Evolutionary conservation across 768 basidiomycete genomes (phyloP).

Genomic region (Pleurotus salmoneostramineus): DNA sequence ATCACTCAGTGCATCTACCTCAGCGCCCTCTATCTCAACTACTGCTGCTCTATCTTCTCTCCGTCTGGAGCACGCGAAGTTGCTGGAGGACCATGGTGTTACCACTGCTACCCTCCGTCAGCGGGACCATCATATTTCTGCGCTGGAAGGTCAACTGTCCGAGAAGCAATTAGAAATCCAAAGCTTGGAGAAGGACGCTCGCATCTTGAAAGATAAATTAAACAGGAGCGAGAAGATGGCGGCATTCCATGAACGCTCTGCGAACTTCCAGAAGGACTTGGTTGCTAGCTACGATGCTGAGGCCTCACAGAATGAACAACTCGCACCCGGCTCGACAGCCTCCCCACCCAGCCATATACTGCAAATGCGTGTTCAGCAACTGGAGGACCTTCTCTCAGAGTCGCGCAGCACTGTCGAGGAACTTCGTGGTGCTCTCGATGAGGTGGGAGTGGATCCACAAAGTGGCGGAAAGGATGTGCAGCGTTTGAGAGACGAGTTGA

Average conservation of each 20-base stretch:
- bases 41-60: conserved; percentile 56
- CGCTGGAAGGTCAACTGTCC: conserved; percentile 28
- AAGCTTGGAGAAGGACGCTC: conserved; percentile 30
- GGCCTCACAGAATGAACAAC: conserved; percentile 33
- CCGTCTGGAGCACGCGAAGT: conserved; percentile 55
- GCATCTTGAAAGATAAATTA: conserved; percentile 32
- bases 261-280: conserved; percentile 65
- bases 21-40: conserved; percentile 32
- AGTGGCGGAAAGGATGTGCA: conserved; percentile 19
- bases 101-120: conserved; percentile 47
- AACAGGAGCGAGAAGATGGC: conserved; percentile 24
- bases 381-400: conserved; percentile 51
- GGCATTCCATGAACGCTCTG: conserved; percentile 48
- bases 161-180: conserved; percentile 30
- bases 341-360: conserved; percentile 25
- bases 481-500: conserved; percentile 37
- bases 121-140: conserved; percentile 49
- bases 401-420: conserved; percentile 47
- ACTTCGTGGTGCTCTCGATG: conserved; percentile 47
- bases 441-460: conserved; percentile 30
- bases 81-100: conserved; percentile 67
- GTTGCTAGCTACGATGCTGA: conserved; percentile 67
- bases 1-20: conserved; percentile 17
- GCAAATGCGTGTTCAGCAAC: conserved; percentile 43
- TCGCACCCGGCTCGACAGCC: conserved; percentile 8